phyloP scores from a whole-genome alignment of 1,284 basidiomycete genomes.

The Trichosporon sp. region DNA sequence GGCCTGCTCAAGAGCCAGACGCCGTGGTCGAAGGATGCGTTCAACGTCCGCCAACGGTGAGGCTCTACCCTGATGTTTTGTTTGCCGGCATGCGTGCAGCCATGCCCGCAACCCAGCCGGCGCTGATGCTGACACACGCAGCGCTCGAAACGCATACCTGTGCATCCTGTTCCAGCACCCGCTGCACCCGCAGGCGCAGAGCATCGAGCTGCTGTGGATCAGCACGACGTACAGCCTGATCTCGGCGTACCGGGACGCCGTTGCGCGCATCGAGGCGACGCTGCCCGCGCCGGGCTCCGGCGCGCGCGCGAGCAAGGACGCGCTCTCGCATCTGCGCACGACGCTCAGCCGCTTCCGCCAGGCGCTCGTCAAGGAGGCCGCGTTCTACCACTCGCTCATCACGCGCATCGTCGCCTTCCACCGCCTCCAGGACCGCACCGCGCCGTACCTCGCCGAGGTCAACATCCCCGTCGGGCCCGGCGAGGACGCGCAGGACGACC shows the following conservation, averaged over 20 bases:
- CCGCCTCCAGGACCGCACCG: constrained; percentile 22
- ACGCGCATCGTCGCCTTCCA: constrained; percentile 67
- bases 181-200: constrained; percentile 67
- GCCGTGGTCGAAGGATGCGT: constrained; percentile 77
- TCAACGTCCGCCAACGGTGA: constrained; percentile 76
- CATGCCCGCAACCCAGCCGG: background rate
- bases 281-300: constrained; percentile 23
- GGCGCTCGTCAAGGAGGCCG: constrained; percentile 78
- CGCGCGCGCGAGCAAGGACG: constrained; percentile 32
- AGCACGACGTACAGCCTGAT: constrained; percentile 86
- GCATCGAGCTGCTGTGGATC: constrained; percentile 84
- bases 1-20: constrained; percentile 59
- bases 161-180: constrained; percentile 70
- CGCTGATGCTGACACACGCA: constrained; percentile 39
- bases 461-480: constrained; percentile 54
- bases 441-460: constrained; percentile 55
- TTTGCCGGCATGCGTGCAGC: background rate
- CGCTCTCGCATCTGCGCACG: constrained; percentile 73
- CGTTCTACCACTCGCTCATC: constrained; percentile 76
- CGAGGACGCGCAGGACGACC: background rate
- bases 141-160: constrained; percentile 70
- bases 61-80: constrained; percentile 32
- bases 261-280: constrained; percentile 60
- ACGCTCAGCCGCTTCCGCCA: constrained; percentile 79
- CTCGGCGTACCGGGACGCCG: constrained; percentile 69